phyloP scores from a whole-genome alignment of 2,329 filamentous ascomycete species.

The Phaeosphaeriaceae sp. region DNA sequence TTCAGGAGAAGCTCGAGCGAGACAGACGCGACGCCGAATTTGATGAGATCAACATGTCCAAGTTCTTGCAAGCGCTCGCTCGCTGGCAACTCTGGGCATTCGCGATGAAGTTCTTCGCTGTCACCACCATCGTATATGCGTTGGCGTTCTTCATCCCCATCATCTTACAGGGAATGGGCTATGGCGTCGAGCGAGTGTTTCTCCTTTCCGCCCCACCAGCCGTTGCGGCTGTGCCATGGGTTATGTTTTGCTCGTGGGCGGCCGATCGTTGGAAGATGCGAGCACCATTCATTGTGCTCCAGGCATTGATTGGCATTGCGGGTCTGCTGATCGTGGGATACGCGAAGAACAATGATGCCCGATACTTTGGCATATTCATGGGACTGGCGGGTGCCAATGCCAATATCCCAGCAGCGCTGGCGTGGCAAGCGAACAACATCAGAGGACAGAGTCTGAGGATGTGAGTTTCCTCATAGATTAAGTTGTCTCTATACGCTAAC shows the following conservation, averaged over 20 bases:
- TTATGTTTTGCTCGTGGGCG: conserved; percentile 27
- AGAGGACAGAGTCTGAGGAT: conserved; percentile 20
- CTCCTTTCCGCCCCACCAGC: conserved; percentile 34
- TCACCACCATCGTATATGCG: conserved; percentile 23
- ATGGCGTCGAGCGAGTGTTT: conserved; percentile 24
- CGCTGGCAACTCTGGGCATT: conserved; percentile 28
- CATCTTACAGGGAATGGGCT: conserved; percentile 34
- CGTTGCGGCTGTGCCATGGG: conserved; percentile 28
- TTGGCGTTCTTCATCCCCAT: conserved; percentile 31
- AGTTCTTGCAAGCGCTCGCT: conserved; percentile 14
- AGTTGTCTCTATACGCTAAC: neutral
- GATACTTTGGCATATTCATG: conserved; percentile 58
- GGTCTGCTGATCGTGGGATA: conserved; percentile 59
- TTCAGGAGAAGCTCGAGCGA: conserved; percentile 24
- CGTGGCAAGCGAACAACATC: conserved; percentile 17
- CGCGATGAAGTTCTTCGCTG: conserved; percentile 23
- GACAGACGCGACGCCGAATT: conserved; percentile 24
- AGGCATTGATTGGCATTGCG: conserved; percentile 49
- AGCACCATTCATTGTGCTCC: conserved; percentile 27
- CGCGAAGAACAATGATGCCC: conserved; percentile 42
- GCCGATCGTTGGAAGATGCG: conserved; percentile 28
- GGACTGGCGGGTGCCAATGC: conserved; percentile 56
- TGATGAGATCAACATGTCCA: conserved; percentile 20
- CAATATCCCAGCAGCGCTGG: conserved; percentile 58
- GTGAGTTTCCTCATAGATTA: conserved; percentile 5